These are phyloP conservation scores for Tilletia walkeri DNA, from an alignment of 1,284 basidiomycete species.

Conservation along the genomic window DNA sequence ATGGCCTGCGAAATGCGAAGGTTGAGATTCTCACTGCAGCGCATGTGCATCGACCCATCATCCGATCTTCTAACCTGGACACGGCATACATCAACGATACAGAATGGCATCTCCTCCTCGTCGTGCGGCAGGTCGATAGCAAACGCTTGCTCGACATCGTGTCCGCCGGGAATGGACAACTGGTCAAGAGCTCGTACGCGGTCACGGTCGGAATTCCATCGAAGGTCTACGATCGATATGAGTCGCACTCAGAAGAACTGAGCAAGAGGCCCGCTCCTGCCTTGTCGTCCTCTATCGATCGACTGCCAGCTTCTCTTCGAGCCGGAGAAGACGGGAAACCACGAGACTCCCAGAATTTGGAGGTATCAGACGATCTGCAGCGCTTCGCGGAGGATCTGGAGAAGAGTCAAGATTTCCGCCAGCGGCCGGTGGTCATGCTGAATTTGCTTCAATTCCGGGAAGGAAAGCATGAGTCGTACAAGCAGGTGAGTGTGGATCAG, in stretches of 20 bases:
- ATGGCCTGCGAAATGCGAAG: background rate
- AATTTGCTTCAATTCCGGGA: slow-evolving; percentile 36
- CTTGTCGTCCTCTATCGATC: background rate
- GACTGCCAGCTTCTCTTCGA: background rate
- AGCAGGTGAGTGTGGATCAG: background rate
- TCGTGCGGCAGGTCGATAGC: background rate
- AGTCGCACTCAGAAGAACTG: background rate
- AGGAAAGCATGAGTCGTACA: slow-evolving; percentile 17
- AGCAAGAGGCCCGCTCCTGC: background rate
- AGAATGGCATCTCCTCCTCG: slow-evolving; percentile 5
- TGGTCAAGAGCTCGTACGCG: background rate
- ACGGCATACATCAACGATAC: background rate
- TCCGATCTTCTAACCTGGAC: background rate
- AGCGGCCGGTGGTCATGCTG: slow-evolving; percentile 35
- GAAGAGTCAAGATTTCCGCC: slow-evolving; percentile 14
- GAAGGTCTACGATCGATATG: background rate
- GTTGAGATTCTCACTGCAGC: background rate
- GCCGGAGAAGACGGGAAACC: background rate
- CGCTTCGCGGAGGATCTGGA: slow-evolving; percentile 28
- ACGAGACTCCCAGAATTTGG: slow-evolving; percentile 30
- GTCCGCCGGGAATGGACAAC: background rate
- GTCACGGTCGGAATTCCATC: background rate
- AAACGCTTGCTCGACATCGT: background rate
- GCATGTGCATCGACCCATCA: slow-evolving; percentile 9
- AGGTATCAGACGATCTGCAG: slow-evolving; percentile 30